Evolutionary conservation across 1,284 basidiomycete species (phyloP).

Genomic region (Cerrena zonata): DNA sequence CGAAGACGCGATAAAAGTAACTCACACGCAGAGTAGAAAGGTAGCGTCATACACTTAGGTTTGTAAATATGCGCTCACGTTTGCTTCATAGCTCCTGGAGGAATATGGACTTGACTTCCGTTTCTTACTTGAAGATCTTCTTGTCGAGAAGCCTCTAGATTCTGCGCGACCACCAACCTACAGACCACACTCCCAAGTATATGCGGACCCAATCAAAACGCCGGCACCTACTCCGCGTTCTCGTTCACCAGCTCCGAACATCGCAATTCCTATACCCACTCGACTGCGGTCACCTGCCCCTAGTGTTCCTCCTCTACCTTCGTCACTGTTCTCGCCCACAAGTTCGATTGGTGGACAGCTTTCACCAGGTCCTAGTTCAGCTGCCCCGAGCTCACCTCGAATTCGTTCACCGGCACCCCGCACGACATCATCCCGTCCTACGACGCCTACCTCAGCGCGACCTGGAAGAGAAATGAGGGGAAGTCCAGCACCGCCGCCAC

Average conservation of each 20-base stretch:
- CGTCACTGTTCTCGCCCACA: slow-evolving; percentile 11
- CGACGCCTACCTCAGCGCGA: slow-evolving; percentile 19
- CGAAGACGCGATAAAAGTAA: slow-evolving; percentile 72
- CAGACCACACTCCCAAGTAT: slow-evolving; percentile 23
- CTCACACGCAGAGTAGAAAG: slow-evolving; percentile 74
- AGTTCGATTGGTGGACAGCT: slow-evolving; percentile 10
- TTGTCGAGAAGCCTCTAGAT: slow-evolving; percentile 47
- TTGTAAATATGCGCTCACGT: not conserved
- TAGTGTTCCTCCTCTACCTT: slow-evolving; percentile 19
- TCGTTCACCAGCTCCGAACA: slow-evolving; percentile 20
- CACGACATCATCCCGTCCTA: slow-evolving; percentile 5
- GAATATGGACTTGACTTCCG: slow-evolving; percentile 92
- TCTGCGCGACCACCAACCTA: slow-evolving; percentile 30
- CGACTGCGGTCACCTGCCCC: slow-evolving; percentile 20
- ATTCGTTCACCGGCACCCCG: not conserved
- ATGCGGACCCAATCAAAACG: slow-evolving; percentile 24
- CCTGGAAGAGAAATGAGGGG: slow-evolving; percentile 30
- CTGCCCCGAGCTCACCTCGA: slow-evolving; percentile 15
- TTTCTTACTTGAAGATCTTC: slow-evolving; percentile 71
- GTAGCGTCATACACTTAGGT: slow-evolving; percentile 31
- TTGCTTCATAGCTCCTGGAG: slow-evolving; percentile 69
- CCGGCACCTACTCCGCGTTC: slow-evolving; percentile 29
- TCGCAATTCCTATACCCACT: slow-evolving; percentile 20
- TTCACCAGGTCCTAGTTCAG: slow-evolving; percentile 10
- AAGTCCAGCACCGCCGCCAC: slow-evolving; percentile 38